Conservation (phyloP, 306 rosid species). For the Pterocarpus macrocarpus region DNA sequence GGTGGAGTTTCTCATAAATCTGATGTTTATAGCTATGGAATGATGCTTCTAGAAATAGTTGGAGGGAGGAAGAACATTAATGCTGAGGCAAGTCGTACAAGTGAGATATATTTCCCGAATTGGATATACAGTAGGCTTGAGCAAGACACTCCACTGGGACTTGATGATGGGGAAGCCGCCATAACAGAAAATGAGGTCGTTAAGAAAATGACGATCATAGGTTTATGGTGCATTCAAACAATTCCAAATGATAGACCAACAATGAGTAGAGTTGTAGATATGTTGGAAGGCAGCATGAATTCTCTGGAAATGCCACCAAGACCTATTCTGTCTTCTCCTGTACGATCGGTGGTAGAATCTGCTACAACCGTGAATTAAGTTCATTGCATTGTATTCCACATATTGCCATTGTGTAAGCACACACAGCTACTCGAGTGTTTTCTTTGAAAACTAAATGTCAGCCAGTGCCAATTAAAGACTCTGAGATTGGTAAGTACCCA, state of each 20-base stretch:
- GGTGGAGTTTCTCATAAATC: not conserved
- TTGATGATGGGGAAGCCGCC: not conserved
- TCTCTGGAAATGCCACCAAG: no score
- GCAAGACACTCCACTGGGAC: constrained; percentile 5
- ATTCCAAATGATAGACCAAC: constrained; percentile 50
- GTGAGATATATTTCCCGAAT: not conserved
- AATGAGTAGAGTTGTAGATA: constrained; percentile 58
- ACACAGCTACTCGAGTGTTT: not conserved
- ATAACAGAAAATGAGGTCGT: constrained; percentile 41
- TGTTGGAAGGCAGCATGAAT: constrained; percentile 49
- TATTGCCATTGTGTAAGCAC: not conserved
- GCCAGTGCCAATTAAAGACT: no score
- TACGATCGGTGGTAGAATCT: constrained; percentile 17
- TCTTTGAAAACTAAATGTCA: no score
- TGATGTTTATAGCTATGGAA: not conserved
- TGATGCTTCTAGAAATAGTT: not conserved
- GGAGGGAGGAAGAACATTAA: not conserved
- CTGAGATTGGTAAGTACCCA: no score
- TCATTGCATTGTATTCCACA: not conserved
- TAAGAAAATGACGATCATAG: no score
- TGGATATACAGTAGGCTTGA: constrained; percentile 1
- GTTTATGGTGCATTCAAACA: constrained; percentile 30
- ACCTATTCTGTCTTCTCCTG: no score
- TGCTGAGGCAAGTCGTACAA: not conserved
- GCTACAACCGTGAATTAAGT: not conserved